Evolutionary conservation across 352 stramenopile species (phyloP).

Genomic region (Phytopythium ostracodes): DNA sequence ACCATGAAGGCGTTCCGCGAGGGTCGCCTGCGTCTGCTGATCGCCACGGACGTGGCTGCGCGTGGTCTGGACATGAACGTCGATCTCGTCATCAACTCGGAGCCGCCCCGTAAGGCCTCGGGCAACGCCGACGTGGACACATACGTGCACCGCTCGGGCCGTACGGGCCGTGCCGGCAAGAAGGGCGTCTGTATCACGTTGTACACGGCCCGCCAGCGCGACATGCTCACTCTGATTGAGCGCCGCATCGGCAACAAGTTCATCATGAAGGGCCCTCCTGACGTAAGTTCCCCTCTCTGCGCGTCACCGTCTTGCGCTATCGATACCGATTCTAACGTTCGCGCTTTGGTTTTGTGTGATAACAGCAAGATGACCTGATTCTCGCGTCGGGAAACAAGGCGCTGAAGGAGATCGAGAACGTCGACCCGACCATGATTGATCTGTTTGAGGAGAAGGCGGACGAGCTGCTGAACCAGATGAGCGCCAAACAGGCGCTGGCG

Average conservation of each 20-base stretch:
- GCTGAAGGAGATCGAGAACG: constrained; percentile 75
- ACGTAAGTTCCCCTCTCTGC: constrained; percentile 17
- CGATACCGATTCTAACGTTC: background rate
- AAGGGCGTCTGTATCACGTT: constrained; percentile 97
- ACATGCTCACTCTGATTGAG: constrained; percentile 81
- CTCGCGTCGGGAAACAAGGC: constrained; percentile 80
- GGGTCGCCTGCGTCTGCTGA: constrained; percentile 92
- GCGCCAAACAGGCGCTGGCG: constrained; percentile 62
- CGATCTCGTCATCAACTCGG: constrained; percentile 96
- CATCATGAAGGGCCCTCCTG: constrained; percentile 77
- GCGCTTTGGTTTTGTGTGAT: background rate
- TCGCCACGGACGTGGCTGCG: constrained; percentile 96
- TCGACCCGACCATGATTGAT: constrained; percentile 68
- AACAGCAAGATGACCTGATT: constrained; percentile 85
- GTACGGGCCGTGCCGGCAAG: constrained; percentile 94
- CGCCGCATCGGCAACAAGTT: constrained; percentile 89
- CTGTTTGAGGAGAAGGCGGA: constrained; percentile 73
- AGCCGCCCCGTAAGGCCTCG: constrained; percentile 80
- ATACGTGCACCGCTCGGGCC: constrained; percentile 98
- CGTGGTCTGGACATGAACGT: constrained; percentile 97
- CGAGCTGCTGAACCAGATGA: constrained; percentile 59
- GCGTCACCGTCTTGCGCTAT: background rate
- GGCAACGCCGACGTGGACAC: constrained; percentile 93
- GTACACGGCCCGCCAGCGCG: constrained; percentile 84
- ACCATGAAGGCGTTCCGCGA: constrained; percentile 97